These are phyloP conservation scores for Trichopus zeylanicus DNA, from an alignment of 116 monocot species.

Conservation along the genomic window DNA sequence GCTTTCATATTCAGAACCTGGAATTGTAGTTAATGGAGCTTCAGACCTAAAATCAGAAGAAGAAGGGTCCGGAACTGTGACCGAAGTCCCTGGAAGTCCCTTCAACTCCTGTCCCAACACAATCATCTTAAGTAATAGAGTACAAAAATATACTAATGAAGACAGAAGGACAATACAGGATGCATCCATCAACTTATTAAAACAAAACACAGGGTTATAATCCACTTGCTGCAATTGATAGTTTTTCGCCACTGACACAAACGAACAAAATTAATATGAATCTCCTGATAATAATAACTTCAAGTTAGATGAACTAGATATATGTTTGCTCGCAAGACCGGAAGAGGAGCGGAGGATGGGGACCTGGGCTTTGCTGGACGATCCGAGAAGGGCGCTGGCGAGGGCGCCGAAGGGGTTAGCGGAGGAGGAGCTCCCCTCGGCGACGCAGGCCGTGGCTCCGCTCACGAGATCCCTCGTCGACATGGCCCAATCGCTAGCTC, in stretches of 20 bases:
- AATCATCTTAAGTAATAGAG: background rate
- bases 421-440: slow-evolving; percentile 50
- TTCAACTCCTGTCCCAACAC: slow-evolving; percentile 51
- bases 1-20: slow-evolving; percentile 75
- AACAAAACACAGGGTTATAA: background rate
- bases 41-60: slow-evolving; percentile 42
- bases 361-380: slow-evolving; percentile 49
- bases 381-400: slow-evolving; percentile 44
- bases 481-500: slow-evolving; percentile 18
- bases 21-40: slow-evolving; percentile 59
- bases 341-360: slow-evolving; percentile 3
- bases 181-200: background rate
- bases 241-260: background rate
- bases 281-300: no score
- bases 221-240: background rate
- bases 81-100: slow-evolving; percentile 65
- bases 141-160: background rate
- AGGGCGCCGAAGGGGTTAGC: slow-evolving; percentile 65
- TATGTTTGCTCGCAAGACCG: background rate
- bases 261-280: background rate
- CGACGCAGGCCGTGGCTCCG: slow-evolving; percentile 66
- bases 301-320: background rate
- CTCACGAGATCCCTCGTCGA: slow-evolving; percentile 74
- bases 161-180: background rate
- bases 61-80: slow-evolving; percentile 50